Base-by-base conservation (phyloP, 345 rosid species). In the Syzygium oleosum region DNA sequence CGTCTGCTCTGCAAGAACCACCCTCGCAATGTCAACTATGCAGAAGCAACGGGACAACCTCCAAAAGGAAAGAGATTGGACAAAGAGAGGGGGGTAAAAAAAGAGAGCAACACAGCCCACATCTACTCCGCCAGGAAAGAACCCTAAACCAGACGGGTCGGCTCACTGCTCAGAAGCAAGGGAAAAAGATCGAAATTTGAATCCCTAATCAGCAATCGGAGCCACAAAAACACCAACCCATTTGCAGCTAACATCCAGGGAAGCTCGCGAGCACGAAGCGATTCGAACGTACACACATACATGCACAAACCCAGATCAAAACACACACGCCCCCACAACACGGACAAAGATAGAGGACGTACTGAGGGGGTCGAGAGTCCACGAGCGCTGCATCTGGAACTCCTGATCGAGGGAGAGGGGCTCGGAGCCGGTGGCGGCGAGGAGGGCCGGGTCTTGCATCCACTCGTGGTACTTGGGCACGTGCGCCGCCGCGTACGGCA, bases 331-430 rank as follows among this genome's bases (percentile, higher is more conserved):
- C n/a, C 61, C 46, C 46, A 43, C 46, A 58, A 11, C 31, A 25
- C 15, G 16, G 29, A 59, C 31, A n/a, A 59, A 68, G 54, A 52
- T 84, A 85, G 88, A 85, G 78, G 85, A 85, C 54, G 9, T 85
- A 96, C 99, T 96, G 92, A 90, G 95, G 59, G 99, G 98, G 92
- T 96, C 98, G 90, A 92, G 96, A 88, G 94, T 92, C 99, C 98
- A 98, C 5, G 99, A 95, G 83, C 92, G 92, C 91, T 96, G 98
- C 98, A 96, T 94, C 89, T 92, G 89, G 90, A 91, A 96, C 91
- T 96, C 99, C 85, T 96, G 94, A 34, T 96, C 93, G 4, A 96
- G 96, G 85, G 96, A 89, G 89, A 98, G 98, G 27, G 98, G 96
- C 90, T 96, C 98, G 77, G 99, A 96, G 53, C 96, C 98, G 16